Percentiles rank a stretch among this genome's conserved stretches.
phyloP scores from a whole-genome alignment of 306 rosid species.

The Lagenaria siceraria region DNA sequence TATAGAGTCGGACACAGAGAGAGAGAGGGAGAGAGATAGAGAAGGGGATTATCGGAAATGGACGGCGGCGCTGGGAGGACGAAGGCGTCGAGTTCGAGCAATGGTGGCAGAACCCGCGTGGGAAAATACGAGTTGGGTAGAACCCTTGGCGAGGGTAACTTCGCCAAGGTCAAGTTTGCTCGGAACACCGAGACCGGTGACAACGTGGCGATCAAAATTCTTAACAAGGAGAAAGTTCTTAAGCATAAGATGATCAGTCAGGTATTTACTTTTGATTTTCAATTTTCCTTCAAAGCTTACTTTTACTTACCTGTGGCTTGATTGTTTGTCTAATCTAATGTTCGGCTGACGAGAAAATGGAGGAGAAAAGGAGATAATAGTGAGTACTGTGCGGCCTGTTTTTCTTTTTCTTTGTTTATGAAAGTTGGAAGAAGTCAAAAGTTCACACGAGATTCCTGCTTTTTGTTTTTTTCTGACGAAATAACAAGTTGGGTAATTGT shows the following conservation, averaged over 20 bases:
- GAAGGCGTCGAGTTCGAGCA: slow-evolving; percentile 35
- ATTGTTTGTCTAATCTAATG: not conserved
- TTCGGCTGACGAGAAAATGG: slow-evolving; percentile 1
- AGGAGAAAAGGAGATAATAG: not conserved
- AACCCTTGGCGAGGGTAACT: slow-evolving; percentile 87
- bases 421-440: slow-evolving; percentile 3
- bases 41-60: not conserved
- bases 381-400: not conserved
- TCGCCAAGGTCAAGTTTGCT: slow-evolving; percentile 83
- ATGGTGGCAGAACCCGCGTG: slow-evolving; percentile 42
- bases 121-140: slow-evolving; percentile 74
- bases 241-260: slow-evolving; percentile 91
- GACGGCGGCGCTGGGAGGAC: slow-evolving; percentile 1
- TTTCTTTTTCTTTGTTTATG: not conserved
- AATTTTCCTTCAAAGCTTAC: not conserved
- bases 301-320: not conserved
- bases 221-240: slow-evolving; percentile 76
- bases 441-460: not conserved
- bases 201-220: slow-evolving; percentile 69
- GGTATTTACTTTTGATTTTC: slow-evolving; percentile 15
- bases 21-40: not conserved
- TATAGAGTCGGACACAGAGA: not conserved
- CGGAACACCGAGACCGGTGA: slow-evolving; percentile 42
- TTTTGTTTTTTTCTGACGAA: not conserved
- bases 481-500: not conserved